Percentiles rank a stretch among this genome's conserved stretches.
phyloP scores from a whole-genome alignment of 1,284 basidiomycete species.

The Ganoderma multipileum region DNA sequence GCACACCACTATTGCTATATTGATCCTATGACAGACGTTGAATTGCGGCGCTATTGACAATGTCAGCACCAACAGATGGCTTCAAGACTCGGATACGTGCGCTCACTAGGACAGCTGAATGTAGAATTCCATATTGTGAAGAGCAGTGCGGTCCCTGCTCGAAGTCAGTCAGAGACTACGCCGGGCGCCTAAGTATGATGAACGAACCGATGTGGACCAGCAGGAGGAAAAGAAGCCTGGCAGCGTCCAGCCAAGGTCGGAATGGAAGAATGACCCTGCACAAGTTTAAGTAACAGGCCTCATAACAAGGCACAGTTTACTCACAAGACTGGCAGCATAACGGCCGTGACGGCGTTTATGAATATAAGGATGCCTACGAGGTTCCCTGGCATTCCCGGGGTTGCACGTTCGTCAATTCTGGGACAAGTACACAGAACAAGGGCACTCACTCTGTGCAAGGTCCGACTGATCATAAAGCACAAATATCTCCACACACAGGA shows the following conservation, averaged over 20 bases:
- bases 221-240: constrained; percentile 56
- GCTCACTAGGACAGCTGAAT: constrained; percentile 51
- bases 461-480: constrained; percentile 48
- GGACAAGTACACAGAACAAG: neutral
- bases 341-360: constrained; percentile 53
- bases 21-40: constrained; percentile 55
- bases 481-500: constrained; percentile 50
- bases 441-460: constrained; percentile 46
- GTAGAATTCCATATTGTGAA: constrained; percentile 51
- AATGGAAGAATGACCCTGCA: constrained; percentile 58
- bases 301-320: constrained; percentile 31
- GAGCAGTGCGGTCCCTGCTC: constrained; percentile 52
- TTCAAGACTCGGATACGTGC: constrained; percentile 40
- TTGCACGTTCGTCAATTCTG: neutral
- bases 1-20: constrained; percentile 55
- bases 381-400: constrained; percentile 38
- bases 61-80: neutral
- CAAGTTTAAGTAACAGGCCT: neutral
- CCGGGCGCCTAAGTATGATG: neutral
- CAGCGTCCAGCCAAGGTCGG: constrained; percentile 62
- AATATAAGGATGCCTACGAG: constrained; percentile 55
- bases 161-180: neutral
- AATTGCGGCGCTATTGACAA: constrained; percentile 45
- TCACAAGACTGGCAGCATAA: constrained; percentile 60
- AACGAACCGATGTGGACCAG: constrained; percentile 57